Base-by-base conservation (phyloP, 2,329 filamentous ascomycete species). In the Aspergillus hiratsukae region DNA sequence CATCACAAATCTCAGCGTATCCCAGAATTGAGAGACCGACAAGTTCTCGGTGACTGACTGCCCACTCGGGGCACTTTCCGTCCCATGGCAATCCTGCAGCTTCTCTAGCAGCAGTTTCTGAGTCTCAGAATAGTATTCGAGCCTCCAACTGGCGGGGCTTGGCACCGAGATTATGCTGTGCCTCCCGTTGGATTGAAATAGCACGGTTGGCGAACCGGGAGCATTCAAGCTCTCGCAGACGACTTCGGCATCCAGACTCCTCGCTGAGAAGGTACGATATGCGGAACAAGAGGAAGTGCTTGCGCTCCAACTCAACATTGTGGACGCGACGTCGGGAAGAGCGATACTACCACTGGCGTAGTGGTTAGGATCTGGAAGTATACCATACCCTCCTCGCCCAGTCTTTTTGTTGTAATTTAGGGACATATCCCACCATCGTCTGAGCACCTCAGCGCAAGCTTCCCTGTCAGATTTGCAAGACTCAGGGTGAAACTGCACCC, bases 401-500 rank as follows among this genome's bases (percentile, higher is more conserved):
- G 61, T 58, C n/a, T 59, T 50, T 51, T 74, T 65, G 50, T 87
- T 88, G 84, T 88, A 91, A 45, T 72, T 69, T 54, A 80, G 74
- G 1, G 86, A 86, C 66, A 84, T 79, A 4, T 72, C 68, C 81
- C 91, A 94, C 90, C 91, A 96, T 66, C 89, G 90, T 51, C 73
- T 73, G 37, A 96, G 78, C 27, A 96, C 78, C 14, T 77, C 75
- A 21, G 81, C 82, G 58, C 75, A 78, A 1, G 88, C 87, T 58
- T 82, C 53, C 11, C 59, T 81, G 3, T 79, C 75, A 41, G 90
- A 88, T 3, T 91, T 95, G 70, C 91, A 96, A 0, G 90, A 96
- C 72, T 97, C 91, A 0, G 91, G 91, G 67, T 96, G 91, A 65
- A 94, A 96, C 68, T 96, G 92, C 19, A 96, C 80, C 0, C 89